phyloP scores from a whole-genome alignment of 2,329 filamentous ascomycete species.

The Didymella segeticola region DNA sequence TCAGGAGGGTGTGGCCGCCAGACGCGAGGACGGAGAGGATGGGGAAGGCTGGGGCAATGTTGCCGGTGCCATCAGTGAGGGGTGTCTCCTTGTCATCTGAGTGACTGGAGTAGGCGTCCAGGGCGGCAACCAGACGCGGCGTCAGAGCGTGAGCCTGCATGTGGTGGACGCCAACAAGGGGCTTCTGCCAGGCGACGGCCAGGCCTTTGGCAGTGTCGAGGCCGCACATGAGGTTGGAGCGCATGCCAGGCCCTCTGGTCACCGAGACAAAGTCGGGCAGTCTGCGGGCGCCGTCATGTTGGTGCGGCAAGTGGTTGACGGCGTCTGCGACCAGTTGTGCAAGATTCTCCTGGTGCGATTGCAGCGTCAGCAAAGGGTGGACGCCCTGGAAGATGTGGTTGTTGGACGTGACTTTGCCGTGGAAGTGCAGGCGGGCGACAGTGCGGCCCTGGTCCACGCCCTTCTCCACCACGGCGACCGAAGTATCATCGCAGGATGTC shows the following conservation, averaged over 20 bases:
- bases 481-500: constrained; percentile 91
- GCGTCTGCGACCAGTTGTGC: constrained; percentile 72
- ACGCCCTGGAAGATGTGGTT: constrained; percentile 78
- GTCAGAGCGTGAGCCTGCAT: constrained; percentile 98
- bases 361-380: constrained; percentile 76
- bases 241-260: constrained; percentile 91
- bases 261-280: constrained; percentile 85
- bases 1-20: constrained; percentile 88
- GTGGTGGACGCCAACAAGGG: constrained; percentile 87
- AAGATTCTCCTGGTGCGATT: constrained; percentile 76
- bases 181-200: constrained; percentile 80
- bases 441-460: constrained; percentile 21
- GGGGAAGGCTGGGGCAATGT: constrained; percentile 68
- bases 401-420: constrained; percentile 82
- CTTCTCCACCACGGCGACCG: constrained; percentile 80
- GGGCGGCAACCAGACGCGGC: constrained; percentile 73
- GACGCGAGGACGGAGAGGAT: constrained; percentile 90
- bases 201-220: constrained; percentile 87
- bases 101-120: constrained; percentile 48
- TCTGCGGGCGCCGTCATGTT: constrained; percentile 14
- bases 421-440: constrained; percentile 71
- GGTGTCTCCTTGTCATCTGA: neutral
- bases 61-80: constrained; percentile 5
- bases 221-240: constrained; percentile 76
- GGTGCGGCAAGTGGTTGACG: constrained; percentile 60